A percentile compares a stretch with the other conserved stretches of the same genome.
phyloP scores from a whole-genome alignment of 2,329 filamentous ascomycete species.

The Thermoascus crustaceus region DNA sequence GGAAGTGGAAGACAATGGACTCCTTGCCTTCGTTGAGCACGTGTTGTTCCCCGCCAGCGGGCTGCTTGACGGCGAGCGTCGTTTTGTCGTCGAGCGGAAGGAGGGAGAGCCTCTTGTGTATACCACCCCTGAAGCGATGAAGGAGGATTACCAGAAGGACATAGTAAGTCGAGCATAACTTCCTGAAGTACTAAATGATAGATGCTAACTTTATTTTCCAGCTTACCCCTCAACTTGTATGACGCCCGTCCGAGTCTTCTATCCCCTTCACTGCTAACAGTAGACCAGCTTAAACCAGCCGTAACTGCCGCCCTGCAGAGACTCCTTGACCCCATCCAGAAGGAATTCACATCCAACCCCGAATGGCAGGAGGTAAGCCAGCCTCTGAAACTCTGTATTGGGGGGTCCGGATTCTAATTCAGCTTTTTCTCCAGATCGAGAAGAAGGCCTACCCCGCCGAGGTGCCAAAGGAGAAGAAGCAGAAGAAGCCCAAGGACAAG shows the following conservation, averaged over 20 bases:
- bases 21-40: constrained; percentile 78
- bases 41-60: constrained; percentile 65
- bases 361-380: constrained; percentile 74
- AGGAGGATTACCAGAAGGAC: constrained; percentile 73
- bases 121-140: constrained; percentile 63
- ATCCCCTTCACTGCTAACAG: too few species aligned
- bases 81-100: constrained; percentile 60
- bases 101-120: constrained; percentile 72
- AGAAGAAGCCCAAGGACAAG: constrained; percentile 70
- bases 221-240: constrained; percentile 80
- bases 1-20: constrained; percentile 73
- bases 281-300: constrained; percentile 80
- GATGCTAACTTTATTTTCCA: constrained; percentile 21
- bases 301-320: constrained; percentile 64
- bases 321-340: constrained; percentile 70
- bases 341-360: constrained; percentile 57
- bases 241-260: too few species aligned
- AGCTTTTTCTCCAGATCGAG: too few species aligned
- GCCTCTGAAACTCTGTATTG: too few species aligned
- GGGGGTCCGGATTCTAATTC: too few species aligned
- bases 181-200: background rate
- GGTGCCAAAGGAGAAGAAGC: constrained; percentile 58
- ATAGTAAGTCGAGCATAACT: constrained; percentile 45
- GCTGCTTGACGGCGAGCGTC: constrained; percentile 41
- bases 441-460: constrained; percentile 75